Evolutionary conservation across 495 filamentous ascomycete genomes (phyloP).

Genomic region (Lepidopterella palustris): DNA sequence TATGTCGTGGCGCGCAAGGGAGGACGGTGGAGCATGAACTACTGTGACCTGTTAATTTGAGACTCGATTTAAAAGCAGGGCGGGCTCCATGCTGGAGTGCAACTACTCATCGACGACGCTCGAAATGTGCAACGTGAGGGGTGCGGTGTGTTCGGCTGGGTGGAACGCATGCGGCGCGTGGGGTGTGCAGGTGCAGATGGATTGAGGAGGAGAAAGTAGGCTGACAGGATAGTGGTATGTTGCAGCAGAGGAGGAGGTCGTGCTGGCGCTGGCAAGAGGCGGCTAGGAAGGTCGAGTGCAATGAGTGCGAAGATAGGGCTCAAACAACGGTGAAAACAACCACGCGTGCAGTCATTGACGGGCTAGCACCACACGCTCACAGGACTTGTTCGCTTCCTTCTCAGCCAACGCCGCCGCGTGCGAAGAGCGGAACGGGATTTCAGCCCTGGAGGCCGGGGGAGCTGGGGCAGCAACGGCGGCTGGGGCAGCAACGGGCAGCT

Average conservation of each 20-base stretch:
- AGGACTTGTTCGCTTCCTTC: too few relatives aligned
- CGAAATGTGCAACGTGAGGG: not conserved
- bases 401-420: too few relatives aligned
- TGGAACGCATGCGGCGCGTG: not conserved
- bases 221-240: too few relatives aligned
- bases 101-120: not conserved
- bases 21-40: not conserved
- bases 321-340: not conserved
- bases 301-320: not conserved
- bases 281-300: not conserved
- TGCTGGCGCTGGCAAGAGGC: not conserved
- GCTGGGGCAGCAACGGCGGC: too few relatives aligned
- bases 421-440: too few relatives aligned
- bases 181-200: not conserved
- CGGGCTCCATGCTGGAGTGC: not conserved
- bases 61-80: not conserved
- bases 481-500: too few relatives aligned
- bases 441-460: too few relatives aligned
- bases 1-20: constrained; percentile 2
- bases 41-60: constrained; percentile 1
- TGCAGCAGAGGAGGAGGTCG: too few relatives aligned
- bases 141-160: not conserved
- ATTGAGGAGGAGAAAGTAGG: not conserved
- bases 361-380: too few relatives aligned
- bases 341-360: too few relatives aligned